phyloP scores from a whole-genome alignment of 1,139 yeast species.

The Kodamaea fungicola region DNA sequence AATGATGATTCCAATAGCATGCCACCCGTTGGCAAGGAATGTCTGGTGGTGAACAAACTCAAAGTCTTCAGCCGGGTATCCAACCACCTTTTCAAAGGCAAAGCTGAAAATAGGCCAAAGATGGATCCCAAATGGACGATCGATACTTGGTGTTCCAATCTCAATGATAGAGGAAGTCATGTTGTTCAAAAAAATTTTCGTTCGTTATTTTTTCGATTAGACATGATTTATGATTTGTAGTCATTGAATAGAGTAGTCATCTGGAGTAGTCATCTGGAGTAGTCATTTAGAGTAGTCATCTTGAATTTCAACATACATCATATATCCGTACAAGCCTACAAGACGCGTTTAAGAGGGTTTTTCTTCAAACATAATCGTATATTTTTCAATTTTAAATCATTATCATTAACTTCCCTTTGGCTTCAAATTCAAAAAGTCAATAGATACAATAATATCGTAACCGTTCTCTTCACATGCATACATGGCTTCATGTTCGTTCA shows the following conservation, averaged over 20 bases:
- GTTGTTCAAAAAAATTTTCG: conserved; percentile 3
- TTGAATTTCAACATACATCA: too few relatives aligned
- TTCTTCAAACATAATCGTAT: too few relatives aligned
- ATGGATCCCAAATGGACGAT: conserved; percentile 84
- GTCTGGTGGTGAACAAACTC: conserved; percentile 65
- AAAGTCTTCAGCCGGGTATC: conserved; percentile 72
- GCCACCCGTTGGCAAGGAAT: conserved; percentile 63
- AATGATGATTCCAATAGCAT: conserved; percentile 61
- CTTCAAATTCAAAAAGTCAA: conserved; percentile 69
- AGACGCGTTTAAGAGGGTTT: too few relatives aligned
- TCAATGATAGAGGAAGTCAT: conserved; percentile 11
- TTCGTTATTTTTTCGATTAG: not conserved
- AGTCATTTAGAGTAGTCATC: too few relatives aligned
- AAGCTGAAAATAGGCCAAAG: conserved; percentile 84
- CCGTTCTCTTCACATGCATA: conserved; percentile 93
- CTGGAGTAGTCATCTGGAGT: too few relatives aligned
- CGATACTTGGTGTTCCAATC: conserved; percentile 53
- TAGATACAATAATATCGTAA: conserved; percentile 82
- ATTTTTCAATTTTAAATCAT: too few relatives aligned
- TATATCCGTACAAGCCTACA: too few relatives aligned
- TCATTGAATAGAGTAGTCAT: too few relatives aligned
- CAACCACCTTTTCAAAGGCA: conserved; percentile 48
- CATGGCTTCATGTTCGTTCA: conserved; percentile 88
- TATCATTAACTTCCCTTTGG: conserved; percentile 20
- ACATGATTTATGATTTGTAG: too few relatives aligned